These are phyloP conservation scores for Chenopodium formosanum DNA, from an alignment of 148 eudicot genomes.

Conservation along the genomic window DNA sequence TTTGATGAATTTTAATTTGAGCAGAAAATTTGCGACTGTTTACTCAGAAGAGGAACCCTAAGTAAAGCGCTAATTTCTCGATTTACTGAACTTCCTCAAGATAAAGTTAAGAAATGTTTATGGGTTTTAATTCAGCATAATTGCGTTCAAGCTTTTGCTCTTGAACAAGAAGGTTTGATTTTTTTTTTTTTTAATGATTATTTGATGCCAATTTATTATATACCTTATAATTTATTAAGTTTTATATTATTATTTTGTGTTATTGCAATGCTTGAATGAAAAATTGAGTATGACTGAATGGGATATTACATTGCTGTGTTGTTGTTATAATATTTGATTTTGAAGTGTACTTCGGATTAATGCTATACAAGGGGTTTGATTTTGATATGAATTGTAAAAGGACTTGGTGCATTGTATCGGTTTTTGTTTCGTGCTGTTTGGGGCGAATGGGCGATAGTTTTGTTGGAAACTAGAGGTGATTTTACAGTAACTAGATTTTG, in stretches of 20 bases:
- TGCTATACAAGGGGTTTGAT: not conserved
- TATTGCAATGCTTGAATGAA: too few species aligned
- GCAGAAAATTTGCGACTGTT: conserved; percentile 91
- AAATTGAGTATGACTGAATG: too few species aligned
- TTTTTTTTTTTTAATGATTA: not conserved
- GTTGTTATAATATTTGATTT: not conserved
- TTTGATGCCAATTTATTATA: not conserved
- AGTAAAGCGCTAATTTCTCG: conserved; percentile 38
- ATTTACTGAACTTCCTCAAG: conserved; percentile 42
- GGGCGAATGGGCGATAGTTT: too few species aligned
- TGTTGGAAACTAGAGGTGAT: too few species aligned
- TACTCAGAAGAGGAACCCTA: conserved; percentile 69
- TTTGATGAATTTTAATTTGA: conserved; percentile 2
- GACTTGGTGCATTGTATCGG: not conserved
- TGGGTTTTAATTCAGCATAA: conserved; percentile 80
- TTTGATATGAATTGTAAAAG: not conserved
- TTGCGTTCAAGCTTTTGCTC: conserved; percentile 81
- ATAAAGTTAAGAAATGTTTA: conserved; percentile 52
- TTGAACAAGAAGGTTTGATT: conserved; percentile 56
- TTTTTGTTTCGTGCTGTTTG: too few species aligned
- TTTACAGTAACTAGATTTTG: too few species aligned
- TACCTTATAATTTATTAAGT: not conserved
- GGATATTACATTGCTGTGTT: not conserved
- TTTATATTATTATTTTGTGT: not conserved
- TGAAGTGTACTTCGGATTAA: not conserved